A percentile compares a stretch with the other conserved stretches of the same genome.
These are phyloP conservation scores for Rutstroemia sp. DNA, from an alignment of 2,329 filamentous ascomycete species.

Conservation along the genomic window DNA sequence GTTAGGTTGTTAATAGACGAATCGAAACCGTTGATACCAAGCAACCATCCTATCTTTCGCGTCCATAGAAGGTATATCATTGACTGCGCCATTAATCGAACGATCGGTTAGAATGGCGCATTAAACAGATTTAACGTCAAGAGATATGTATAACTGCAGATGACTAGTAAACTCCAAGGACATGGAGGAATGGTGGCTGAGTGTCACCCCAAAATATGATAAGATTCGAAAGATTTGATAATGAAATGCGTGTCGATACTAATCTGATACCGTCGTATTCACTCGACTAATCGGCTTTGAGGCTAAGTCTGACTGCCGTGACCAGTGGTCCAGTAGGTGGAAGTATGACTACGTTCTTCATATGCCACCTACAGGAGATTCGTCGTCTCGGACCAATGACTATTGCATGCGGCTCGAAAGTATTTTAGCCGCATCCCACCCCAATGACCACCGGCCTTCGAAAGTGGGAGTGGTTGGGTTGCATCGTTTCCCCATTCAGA, in stretches of 20 bases:
- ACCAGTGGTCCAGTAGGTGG: not conserved
- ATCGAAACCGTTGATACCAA: not conserved
- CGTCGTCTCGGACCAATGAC: not conserved
- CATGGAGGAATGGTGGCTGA: not conserved
- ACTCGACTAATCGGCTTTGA: not conserved
- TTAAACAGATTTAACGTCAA: too few relatives aligned
- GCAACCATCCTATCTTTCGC: not conserved
- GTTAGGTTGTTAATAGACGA: not conserved
- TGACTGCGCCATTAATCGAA: not conserved
- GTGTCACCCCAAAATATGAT: not conserved
- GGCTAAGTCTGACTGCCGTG: constrained; percentile 2
- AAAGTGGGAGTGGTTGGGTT: not conserved
- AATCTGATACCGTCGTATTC: not conserved
- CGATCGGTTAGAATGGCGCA: too few relatives aligned
- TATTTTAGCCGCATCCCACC: constrained; percentile 7
- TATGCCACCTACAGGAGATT: not conserved
- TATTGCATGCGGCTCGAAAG: constrained; percentile 3
- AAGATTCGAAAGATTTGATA: not conserved
- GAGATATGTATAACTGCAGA: too few relatives aligned
- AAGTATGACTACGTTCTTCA: not conserved
- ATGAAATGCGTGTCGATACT: not conserved
- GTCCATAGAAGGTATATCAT: not conserved
- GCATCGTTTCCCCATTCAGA: too few relatives aligned
- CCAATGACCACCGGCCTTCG: not conserved
- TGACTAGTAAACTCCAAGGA: too few relatives aligned